Evolutionary conservation across 176 grass and related monocot species (phyloP).

Genomic region (Poa annua): DNA sequence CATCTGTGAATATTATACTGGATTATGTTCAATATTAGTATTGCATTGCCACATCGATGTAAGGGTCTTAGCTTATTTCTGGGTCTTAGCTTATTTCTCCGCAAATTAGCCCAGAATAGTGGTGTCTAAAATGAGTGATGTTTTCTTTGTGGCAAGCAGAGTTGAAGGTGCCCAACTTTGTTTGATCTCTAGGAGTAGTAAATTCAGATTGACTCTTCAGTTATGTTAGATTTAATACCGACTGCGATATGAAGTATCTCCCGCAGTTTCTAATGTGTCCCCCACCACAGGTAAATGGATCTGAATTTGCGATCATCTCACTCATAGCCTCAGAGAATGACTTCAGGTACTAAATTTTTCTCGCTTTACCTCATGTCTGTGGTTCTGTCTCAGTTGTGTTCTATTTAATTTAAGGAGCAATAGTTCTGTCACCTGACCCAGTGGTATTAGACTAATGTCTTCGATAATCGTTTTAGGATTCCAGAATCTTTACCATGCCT

Average conservation of each 20-base stretch:
- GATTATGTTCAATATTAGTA: slow-evolving; percentile 22
- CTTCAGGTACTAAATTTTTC: slow-evolving; percentile 69
- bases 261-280: slow-evolving; percentile 24
- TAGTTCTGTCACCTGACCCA: neutral
- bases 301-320: slow-evolving; percentile 82
- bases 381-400: neutral
- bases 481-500: slow-evolving; percentile 84
- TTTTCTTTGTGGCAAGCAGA: slow-evolving; percentile 38
- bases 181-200: slow-evolving; percentile 25
- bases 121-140: slow-evolving; percentile 29
- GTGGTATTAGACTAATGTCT: slow-evolving; percentile 6
- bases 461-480: slow-evolving; percentile 61
- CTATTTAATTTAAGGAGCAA: slow-evolving; percentile 15
- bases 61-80: slow-evolving; percentile 10
- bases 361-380: neutral
- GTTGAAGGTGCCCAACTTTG: neutral
- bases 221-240: slow-evolving; percentile 33
- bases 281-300: slow-evolving; percentile 71
- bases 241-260: neutral
- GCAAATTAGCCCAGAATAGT: slow-evolving; percentile 23
- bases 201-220: neutral
- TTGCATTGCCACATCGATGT: neutral
- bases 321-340: slow-evolving; percentile 66
- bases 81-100: slow-evolving; percentile 7
- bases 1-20: neutral